A percentile compares a stretch with the other conserved stretches of the same genome.
phyloP scores from a whole-genome alignment of 225 moss, liverwort and hornwort species.

The Thuidium tamariscinum region DNA sequence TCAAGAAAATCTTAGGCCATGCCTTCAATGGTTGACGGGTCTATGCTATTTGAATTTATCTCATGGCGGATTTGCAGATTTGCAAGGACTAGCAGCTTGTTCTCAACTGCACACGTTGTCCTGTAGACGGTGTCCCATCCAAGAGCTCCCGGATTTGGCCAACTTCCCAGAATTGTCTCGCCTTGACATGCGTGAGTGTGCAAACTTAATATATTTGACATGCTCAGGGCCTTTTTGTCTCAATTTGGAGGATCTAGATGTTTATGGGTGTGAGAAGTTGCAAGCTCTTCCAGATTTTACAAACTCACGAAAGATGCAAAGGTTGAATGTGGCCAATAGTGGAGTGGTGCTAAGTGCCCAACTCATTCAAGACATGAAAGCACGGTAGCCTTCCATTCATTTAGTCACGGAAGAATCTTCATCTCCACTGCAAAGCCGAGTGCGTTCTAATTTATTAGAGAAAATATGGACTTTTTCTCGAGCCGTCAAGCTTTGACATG shows the following conservation, averaged over 20 bases:
- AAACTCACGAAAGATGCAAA: too few relatives aligned
- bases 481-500: too few relatives aligned
- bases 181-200: too few relatives aligned
- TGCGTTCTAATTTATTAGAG: too few relatives aligned
- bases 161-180: neutral
- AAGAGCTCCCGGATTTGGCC: neutral
- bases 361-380: neutral
- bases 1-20: too few relatives aligned
- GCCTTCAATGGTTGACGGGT: too few relatives aligned
- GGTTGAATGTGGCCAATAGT: neutral
- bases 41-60: fast-evolving
- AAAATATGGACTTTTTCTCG: too few relatives aligned
- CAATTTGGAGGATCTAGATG: fast-evolving
- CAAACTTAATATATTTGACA: fast-evolving
- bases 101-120: fast-evolving
- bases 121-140: fast-evolving
- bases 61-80: fast-evolving
- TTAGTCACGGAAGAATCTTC: too few relatives aligned
- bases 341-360: neutral
- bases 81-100: fast-evolving
- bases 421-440: too few relatives aligned
- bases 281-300: neutral
- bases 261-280: neutral
- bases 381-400: neutral
- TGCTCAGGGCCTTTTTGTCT: fast-evolving